These are phyloP conservation scores for Saturnispora ahearnii DNA, from an alignment of 805 yeast species.

Conservation along the genomic window DNA sequence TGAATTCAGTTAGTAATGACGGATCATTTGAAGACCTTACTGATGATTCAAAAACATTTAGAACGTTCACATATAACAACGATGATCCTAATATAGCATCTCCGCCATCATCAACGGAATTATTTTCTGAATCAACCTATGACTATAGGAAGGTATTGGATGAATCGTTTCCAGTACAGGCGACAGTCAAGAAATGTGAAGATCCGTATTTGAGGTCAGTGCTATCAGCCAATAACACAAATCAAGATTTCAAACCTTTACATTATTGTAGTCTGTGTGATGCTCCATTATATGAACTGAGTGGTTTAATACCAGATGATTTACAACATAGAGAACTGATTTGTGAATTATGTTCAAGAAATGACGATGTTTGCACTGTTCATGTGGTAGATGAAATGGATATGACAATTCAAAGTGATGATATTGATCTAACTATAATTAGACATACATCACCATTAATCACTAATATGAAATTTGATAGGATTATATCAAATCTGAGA, in stretches of 20 bases:
- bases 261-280: slow-evolving; percentile 63
- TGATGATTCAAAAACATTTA: not conserved
- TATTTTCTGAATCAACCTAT: slow-evolving; percentile 3
- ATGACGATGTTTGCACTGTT: slow-evolving; percentile 1
- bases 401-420: slow-evolving; percentile 5
- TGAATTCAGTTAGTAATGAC: not conserved
- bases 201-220: slow-evolving; percentile 26
- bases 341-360: slow-evolving; percentile 48
- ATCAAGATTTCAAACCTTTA: slow-evolving; percentile 13
- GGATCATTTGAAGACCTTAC: not conserved
- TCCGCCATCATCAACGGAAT: slow-evolving; percentile 15
- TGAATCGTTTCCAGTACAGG: slow-evolving; percentile 13
- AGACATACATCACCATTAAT: not conserved
- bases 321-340: slow-evolving; percentile 42
- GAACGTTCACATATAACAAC: not conserved
- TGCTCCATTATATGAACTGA: slow-evolving; percentile 54
- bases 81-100: slow-evolving; percentile 5
- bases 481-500: slow-evolving; percentile 1
- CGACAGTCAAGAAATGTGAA: slow-evolving; percentile 22
- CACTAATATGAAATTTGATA: not conserved
- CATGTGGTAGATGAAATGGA: slow-evolving; percentile 7
- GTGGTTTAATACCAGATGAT: slow-evolving; percentile 29
- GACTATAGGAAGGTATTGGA: slow-evolving; percentile 11
- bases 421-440: not conserved
- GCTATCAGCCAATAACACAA: slow-evolving; percentile 1